Percentiles rank a stretch among this genome's conserved stretches.
These are phyloP conservation scores for Apiospora saccharicola DNA, from an alignment of 2,329 filamentous ascomycete species.

Conservation along the genomic window DNA sequence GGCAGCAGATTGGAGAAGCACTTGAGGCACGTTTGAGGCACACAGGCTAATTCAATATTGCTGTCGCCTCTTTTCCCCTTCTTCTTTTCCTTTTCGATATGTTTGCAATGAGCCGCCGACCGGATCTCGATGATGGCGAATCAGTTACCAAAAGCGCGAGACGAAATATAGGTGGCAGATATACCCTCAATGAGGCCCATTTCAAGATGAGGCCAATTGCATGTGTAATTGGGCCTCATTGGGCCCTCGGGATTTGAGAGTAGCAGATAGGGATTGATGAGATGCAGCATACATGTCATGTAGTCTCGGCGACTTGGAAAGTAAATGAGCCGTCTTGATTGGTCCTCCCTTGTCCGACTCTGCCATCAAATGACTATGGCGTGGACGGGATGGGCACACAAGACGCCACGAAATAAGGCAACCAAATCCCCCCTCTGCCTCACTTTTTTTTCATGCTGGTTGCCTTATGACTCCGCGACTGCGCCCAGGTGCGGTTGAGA, in stretches of 20 bases:
- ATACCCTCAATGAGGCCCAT: neutral
- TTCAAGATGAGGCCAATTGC: neutral
- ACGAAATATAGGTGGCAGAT: neutral
- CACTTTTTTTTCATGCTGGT: constrained; percentile 12
- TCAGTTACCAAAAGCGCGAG: neutral
- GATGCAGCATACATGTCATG: constrained; percentile 17
- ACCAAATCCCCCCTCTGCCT: constrained; percentile 13
- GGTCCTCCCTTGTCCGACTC: neutral
- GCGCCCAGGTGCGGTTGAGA: constrained; percentile 7
- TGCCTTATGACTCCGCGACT: constrained; percentile 16
- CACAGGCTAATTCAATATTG: neutral
- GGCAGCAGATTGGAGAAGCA: constrained; percentile 1
- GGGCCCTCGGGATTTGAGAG: neutral
- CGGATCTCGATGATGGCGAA: neutral
- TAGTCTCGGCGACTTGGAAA: neutral
- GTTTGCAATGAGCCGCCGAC: neutral
- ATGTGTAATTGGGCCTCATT: neutral
- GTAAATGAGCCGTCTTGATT: constrained; percentile 1
- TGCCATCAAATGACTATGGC: constrained; percentile 13
- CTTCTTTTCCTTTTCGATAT: neutral
- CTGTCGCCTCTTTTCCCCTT: constrained; percentile 3
- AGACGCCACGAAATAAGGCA: constrained; percentile 22
- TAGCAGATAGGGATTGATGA: neutral
- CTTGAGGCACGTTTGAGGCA: neutral
- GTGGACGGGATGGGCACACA: constrained; percentile 1